A percentile compares a stretch with the other conserved stretches of the same genome.
phyloP scores from a whole-genome alignment of 2,329 filamentous ascomycete genomes.

The Hypocreales sp. region DNA sequence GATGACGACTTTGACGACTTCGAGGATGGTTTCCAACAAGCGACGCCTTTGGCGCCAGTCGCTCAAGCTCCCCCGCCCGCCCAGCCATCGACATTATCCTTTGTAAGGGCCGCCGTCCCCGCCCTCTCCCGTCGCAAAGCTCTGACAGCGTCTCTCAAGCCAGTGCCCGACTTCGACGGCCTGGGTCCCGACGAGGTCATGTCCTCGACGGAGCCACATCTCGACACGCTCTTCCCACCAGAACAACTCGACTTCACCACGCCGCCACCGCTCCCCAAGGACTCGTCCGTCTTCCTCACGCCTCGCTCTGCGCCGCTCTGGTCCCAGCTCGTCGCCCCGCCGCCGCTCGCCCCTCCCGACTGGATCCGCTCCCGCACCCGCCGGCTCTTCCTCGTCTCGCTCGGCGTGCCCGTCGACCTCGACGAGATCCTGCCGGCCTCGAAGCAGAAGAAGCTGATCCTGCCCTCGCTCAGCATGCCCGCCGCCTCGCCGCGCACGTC shows the following conservation, averaged over 20 bases:
- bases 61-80: slow-evolving; percentile 16
- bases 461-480: slow-evolving; percentile 71
- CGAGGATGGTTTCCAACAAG: slow-evolving; percentile 53
- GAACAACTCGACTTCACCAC: slow-evolving; percentile 35
- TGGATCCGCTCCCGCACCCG: slow-evolving; percentile 96
- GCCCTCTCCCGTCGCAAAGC: neutral
- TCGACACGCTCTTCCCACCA: slow-evolving; percentile 49
- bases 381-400: slow-evolving; percentile 84
- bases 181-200: slow-evolving; percentile 45
- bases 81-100: slow-evolving; percentile 25
- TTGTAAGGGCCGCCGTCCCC: slow-evolving; percentile 17
- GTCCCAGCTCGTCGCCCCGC: slow-evolving; percentile 91
- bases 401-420: slow-evolving; percentile 89
- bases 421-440: slow-evolving; percentile 95
- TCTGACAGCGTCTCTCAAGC: slow-evolving; percentile 24
- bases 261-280: slow-evolving; percentile 33
- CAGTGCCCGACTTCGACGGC: slow-evolving; percentile 52
- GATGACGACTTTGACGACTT: slow-evolving; percentile 52
- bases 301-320: slow-evolving; percentile 81
- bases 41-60: slow-evolving; percentile 14
- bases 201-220: slow-evolving; percentile 46
- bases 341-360: slow-evolving; percentile 86
- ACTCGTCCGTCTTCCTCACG: slow-evolving; percentile 60
- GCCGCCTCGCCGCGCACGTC: slow-evolving; percentile 39
- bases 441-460: slow-evolving; percentile 93